Evolutionary conservation across 345 rosid species (phyloP).

Genomic region (Adansonia digitata): DNA sequence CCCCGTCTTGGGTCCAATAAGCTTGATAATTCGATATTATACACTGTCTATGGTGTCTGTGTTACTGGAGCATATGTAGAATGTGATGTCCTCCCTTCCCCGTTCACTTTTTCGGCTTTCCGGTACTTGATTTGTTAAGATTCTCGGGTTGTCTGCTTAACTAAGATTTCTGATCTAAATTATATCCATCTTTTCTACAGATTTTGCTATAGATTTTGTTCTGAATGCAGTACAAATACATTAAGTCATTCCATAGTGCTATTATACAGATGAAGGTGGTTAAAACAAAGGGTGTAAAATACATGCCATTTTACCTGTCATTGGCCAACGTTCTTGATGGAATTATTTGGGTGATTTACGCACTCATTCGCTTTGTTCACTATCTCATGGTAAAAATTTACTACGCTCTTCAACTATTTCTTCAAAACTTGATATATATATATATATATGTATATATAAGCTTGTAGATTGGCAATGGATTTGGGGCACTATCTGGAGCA

Average conservation of each 20-base stretch:
- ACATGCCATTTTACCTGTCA: conserved; percentile 54
- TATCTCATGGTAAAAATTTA: conserved; percentile 44
- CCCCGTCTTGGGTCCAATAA: neutral
- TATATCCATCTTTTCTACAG: too few species aligned
- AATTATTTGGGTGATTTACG: conserved; percentile 36
- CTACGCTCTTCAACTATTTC: too few species aligned
- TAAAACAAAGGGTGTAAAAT: conserved; percentile 39
- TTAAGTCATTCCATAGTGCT: too few species aligned
- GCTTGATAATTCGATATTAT: neutral
- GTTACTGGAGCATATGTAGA: neutral
- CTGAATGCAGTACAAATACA: too few species aligned
- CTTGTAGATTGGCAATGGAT: conserved; percentile 54
- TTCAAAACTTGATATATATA: too few species aligned
- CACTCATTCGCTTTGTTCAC: conserved; percentile 33
- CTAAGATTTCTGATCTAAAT: too few species aligned
- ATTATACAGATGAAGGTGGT: conserved; percentile 35
- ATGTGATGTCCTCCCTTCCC: too few species aligned
- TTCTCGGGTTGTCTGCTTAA: too few species aligned
- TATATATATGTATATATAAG: neutral
- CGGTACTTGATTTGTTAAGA: too few species aligned
- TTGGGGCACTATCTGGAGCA: conserved; percentile 35
- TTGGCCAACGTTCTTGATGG: conserved; percentile 33
- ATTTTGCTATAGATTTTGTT: too few species aligned
- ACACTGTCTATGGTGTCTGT: neutral
- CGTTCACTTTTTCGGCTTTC: too few species aligned